Evolutionary conservation across 2,329 filamentous ascomycete genomes (phyloP).

Genomic region (Aspergillus glaucus): DNA sequence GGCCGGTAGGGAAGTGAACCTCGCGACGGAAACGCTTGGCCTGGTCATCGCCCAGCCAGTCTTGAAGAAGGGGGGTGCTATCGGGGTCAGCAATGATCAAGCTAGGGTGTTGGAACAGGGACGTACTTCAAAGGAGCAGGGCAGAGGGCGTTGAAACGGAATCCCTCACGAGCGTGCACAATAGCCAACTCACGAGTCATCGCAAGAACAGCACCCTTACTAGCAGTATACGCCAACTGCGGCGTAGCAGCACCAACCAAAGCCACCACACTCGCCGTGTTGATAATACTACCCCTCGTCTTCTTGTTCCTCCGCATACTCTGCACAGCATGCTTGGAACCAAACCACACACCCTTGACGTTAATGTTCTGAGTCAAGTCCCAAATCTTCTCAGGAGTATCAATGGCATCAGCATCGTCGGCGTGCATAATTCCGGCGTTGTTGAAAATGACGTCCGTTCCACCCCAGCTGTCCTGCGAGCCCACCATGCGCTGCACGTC

Average conservation of each 20-base stretch:
- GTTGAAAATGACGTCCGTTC: slow-evolving; percentile 90
- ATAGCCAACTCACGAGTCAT: slow-evolving; percentile 87
- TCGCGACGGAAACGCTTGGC: slow-evolving; percentile 76
- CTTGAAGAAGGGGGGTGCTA: slow-evolving; percentile 78
- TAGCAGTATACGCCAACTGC: slow-evolving; percentile 87
- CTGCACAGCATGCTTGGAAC: slow-evolving; percentile 83
- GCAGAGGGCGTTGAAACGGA: slow-evolving; percentile 84
- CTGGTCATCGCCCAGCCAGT: slow-evolving; percentile 84
- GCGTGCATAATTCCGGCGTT: slow-evolving; percentile 97
- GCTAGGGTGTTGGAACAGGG: neutral
- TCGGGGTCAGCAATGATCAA: neutral
- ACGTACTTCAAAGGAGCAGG: slow-evolving; percentile 75
- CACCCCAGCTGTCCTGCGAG: slow-evolving; percentile 73
- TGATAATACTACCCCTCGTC: slow-evolving; percentile 75
- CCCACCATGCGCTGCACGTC: slow-evolving; percentile 71
- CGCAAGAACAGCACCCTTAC: slow-evolving; percentile 86
- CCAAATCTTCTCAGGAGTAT: slow-evolving; percentile 87
- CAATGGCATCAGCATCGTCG: slow-evolving; percentile 69
- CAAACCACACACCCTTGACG: slow-evolving; percentile 97
- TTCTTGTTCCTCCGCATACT: slow-evolving; percentile 75
- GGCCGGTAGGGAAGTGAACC: slow-evolving; percentile 80
- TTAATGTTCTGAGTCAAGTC: slow-evolving; percentile 91
- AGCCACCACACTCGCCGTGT: slow-evolving; percentile 84
- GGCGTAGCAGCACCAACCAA: slow-evolving; percentile 81
- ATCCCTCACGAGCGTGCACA: slow-evolving; percentile 83